Percentiles rank a stretch among this genome's conserved stretches.
Evolutionary conservation across 768 basidiomycete genomes (phyloP).

Genomic region (Ramaria sp.): DNA sequence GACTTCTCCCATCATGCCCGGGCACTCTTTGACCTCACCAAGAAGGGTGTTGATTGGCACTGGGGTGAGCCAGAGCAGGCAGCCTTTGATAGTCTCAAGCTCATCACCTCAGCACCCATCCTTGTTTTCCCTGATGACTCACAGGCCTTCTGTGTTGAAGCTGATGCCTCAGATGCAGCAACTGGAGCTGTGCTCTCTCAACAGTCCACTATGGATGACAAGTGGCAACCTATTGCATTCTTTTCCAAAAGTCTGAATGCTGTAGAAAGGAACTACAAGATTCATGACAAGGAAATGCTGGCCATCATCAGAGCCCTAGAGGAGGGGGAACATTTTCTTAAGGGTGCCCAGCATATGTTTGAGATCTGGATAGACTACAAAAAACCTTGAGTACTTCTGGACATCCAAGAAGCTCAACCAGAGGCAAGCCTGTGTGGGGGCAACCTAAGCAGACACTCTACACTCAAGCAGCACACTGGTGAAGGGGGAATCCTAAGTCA

Average conservation of each 20-base stretch:
- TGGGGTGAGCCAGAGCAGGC: neutral
- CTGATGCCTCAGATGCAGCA: constrained; percentile 23
- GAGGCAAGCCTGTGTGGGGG: no score
- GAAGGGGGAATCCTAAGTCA: no score
- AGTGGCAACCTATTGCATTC: constrained; percentile 29
- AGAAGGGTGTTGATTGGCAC: constrained; percentile 10
- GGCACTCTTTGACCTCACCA: constrained; percentile 12
- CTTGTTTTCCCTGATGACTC: constrained; percentile 24
- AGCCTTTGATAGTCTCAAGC: constrained; percentile 5
- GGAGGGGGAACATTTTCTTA: no score
- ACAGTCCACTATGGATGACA: constrained; percentile 10
- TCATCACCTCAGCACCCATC: constrained; percentile 21
- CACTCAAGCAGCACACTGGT: no score
- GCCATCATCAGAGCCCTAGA: no score
- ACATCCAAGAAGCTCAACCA: no score
- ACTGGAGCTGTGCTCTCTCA: constrained; percentile 16
- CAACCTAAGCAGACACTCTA: no score
- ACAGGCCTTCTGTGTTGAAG: constrained; percentile 11
- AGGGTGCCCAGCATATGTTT: no score
- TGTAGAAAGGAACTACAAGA: constrained; percentile 32
- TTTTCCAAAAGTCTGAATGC: constrained; percentile 21
- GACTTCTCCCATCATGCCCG: constrained; percentile 16
- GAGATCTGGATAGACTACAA: no score
- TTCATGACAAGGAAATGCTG: no score
- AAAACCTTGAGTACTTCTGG: no score